Evolutionary conservation across 345 rosid genomes (phyloP).

Genomic region (Nephelium lappaceum): DNA sequence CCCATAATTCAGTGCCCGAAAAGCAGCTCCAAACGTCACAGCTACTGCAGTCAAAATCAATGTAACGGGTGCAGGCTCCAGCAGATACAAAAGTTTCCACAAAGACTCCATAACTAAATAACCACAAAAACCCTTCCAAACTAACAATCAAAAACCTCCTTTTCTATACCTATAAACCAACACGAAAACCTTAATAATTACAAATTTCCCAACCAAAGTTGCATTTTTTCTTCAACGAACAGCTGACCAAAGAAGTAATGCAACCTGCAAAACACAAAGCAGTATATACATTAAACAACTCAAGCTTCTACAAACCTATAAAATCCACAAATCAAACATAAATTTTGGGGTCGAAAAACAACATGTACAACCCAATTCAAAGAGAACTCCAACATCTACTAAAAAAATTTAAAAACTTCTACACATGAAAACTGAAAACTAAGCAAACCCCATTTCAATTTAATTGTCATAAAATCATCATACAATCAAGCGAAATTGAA

Average conservation of each 20-base stretch:
- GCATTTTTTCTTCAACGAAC: constrained; percentile 29
- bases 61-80: constrained; percentile 91
- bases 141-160: constrained; percentile 21
- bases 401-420: neutral
- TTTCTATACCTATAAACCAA: constrained; percentile 15
- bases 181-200: neutral
- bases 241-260: constrained; percentile 30
- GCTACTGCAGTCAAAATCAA: constrained; percentile 82
- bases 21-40: constrained; percentile 94
- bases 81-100: constrained; percentile 76
- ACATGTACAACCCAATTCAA: neutral
- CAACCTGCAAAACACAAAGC: constrained; percentile 40
- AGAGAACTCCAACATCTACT: neutral
- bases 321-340: neutral
- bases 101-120: constrained; percentile 65
- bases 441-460: neutral
- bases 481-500: neutral
- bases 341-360: neutral
- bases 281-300: constrained; percentile 10
- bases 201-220: constrained; percentile 28
- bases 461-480: neutral
- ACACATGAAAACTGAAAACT: neutral
- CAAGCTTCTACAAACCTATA: neutral
- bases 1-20: constrained; percentile 86
- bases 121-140: constrained; percentile 17